phyloP scores from a whole-genome alignment of 495 filamentous ascomycete genomes.

The Articulospora tetracladia region DNA sequence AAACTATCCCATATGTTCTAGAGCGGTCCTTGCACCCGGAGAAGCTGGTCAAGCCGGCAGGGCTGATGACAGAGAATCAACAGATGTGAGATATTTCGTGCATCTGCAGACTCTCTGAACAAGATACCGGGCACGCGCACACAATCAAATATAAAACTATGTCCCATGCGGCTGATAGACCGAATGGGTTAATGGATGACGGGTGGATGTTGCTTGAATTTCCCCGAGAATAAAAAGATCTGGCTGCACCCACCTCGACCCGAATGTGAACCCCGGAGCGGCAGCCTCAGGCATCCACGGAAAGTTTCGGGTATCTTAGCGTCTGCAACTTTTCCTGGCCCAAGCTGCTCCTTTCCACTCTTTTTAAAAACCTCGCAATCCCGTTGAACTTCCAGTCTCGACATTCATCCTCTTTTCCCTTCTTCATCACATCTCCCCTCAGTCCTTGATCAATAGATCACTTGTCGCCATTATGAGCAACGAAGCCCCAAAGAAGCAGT shows the following conservation, averaged over 20 bases:
- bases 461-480: slow-evolving; percentile 42
- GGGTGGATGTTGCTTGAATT: neutral
- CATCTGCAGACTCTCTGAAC: too few relatives aligned
- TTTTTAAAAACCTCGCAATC: slow-evolving; percentile 15
- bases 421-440: slow-evolving; percentile 29
- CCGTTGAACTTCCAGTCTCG: slow-evolving; percentile 18
- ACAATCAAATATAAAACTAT: too few relatives aligned
- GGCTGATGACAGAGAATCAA: too few relatives aligned
- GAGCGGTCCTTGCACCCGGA: too few relatives aligned
- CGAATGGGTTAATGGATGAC: too few relatives aligned
- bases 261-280: neutral
- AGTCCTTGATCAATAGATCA: slow-evolving; percentile 32
- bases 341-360: slow-evolving; percentile 7
- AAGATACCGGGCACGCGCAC: too few relatives aligned
- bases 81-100: too few relatives aligned
- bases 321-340: slow-evolving; percentile 1
- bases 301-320: neutral
- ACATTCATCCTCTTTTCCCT: slow-evolving; percentile 17
- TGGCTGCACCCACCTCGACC: neutral
- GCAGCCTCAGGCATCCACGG: neutral
- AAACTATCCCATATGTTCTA: too few relatives aligned
- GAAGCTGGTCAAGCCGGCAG: too few relatives aligned
- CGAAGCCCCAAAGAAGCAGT: slow-evolving; percentile 58
- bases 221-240: neutral
- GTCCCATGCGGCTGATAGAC: too few relatives aligned